phyloP scores from a whole-genome alignment of 2,329 filamentous ascomycete species.

The Pestalotiopsis sp. region DNA sequence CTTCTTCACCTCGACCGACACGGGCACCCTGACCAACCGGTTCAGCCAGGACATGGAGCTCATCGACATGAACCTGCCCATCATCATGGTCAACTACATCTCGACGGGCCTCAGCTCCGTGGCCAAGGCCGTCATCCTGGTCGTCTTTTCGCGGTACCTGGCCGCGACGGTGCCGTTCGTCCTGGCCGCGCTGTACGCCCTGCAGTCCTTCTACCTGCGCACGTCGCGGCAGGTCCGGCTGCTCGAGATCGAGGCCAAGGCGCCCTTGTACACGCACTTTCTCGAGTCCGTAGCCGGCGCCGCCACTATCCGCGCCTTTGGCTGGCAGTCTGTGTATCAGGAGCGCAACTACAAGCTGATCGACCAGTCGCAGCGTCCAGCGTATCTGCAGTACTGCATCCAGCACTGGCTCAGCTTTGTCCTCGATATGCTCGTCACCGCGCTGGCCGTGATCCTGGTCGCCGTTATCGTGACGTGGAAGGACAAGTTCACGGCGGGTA shows the following conservation, averaged over 20 bases:
- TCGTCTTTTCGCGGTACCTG: conserved; percentile 9
- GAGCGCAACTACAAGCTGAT: conserved; percentile 12
- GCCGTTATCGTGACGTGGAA: conserved; percentile 23
- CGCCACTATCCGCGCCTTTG: conserved; percentile 13
- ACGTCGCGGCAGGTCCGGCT: conserved; percentile 37
- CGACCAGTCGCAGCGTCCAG: conserved; percentile 30
- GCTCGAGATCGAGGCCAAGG: conserved; percentile 24
- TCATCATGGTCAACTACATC: conserved; percentile 8
- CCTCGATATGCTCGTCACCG: conserved; percentile 33
- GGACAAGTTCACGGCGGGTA: conserved; percentile 13
- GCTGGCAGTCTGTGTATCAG: conserved; percentile 9
- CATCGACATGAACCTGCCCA: conserved; percentile 12
- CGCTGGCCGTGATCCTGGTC: conserved; percentile 30
- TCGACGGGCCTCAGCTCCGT: neutral
- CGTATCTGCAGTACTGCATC: conserved; percentile 34
- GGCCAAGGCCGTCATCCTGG: conserved; percentile 6
- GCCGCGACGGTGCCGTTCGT: conserved; percentile 6
- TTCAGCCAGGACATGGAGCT: conserved; percentile 15
- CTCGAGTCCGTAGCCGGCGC: conserved; percentile 22
- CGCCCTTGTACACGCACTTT: conserved; percentile 35
- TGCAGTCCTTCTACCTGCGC: conserved; percentile 35
- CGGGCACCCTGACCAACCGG: conserved; percentile 9
- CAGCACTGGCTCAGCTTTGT: conserved; percentile 38
- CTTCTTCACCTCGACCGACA: conserved; percentile 10
- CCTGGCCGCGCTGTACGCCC: conserved; percentile 24